Conservation (phyloP, 1,284 basidiomycete genomes). For the Cryptococcus sp. region DNA sequence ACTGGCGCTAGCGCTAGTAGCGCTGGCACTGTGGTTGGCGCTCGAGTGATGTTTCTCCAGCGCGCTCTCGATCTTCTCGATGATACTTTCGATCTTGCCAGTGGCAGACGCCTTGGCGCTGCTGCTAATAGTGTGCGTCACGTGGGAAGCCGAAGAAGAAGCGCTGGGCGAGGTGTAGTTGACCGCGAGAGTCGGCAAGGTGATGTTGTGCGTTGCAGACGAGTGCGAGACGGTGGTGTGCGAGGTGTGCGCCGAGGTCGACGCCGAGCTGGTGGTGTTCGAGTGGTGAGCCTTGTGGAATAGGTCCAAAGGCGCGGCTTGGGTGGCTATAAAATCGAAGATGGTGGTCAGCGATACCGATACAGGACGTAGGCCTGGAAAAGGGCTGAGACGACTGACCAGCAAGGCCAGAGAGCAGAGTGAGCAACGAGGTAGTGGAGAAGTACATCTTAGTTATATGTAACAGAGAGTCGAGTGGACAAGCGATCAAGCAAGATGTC, state of each 20-base stretch:
- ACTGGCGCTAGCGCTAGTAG: background rate
- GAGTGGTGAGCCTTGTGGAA: conserved; percentile 1
- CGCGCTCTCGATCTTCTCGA: too few species aligned
- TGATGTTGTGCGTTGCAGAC: background rate
- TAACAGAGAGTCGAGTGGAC: too few species aligned
- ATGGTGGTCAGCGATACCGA: too few species aligned
- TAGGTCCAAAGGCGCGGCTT: conserved; percentile 7
- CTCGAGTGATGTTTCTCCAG: background rate
- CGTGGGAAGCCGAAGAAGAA: background rate
- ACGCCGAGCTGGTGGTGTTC: background rate
- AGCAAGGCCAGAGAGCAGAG: conserved; percentile 2
- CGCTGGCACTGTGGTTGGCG: background rate
- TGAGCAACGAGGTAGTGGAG: background rate
- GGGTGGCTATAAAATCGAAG: background rate
- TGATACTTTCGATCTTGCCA: too few species aligned
- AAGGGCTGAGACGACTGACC: conserved; percentile 1
- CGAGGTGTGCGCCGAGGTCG: conserved; percentile 1
- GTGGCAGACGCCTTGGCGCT: background rate
- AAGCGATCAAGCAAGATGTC: too few species aligned
- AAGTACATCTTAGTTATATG: conserved; percentile 1
- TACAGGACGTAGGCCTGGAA: too few species aligned
- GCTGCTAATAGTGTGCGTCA: background rate
- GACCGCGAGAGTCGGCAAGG: background rate
- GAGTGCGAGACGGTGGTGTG: background rate
- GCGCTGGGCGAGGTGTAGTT: background rate